Evolutionary conservation across 1,139 yeast species (phyloP), one percentile per base, ranked within the genome.

Genomic region (Saccharomycopsis hybrid): DNA sequence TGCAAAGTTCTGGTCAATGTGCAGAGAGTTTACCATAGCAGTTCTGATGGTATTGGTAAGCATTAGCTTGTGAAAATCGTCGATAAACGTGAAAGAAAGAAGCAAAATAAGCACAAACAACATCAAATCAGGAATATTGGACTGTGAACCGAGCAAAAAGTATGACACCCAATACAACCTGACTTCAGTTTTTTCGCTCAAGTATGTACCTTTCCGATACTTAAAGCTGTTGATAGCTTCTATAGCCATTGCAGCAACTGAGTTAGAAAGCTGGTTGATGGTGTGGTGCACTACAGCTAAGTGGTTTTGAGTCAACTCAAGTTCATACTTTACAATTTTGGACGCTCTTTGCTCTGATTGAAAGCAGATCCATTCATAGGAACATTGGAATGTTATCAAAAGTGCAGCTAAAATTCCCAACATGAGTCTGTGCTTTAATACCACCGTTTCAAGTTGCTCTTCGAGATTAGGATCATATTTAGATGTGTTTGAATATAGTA

Each of bases 201-300:
- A 25, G 30, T 44, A 44, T 24, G n/a, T 44, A 3, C 18, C 11
- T 27, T 27, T 44, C n/a, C 5, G 4, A 36, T 35, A 44, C 27
- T 36, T 28, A 18, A 33, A 13, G 9, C 24, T 18, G 13, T 33
- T 13, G 42, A 18, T 4, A 9, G 25, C 8, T 5, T 7, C 9
- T 9, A 44, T 36, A 9, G 35, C 3, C 8, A 8, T 8, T 27
- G 38, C 43, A 18, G 47, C 40, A 13, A 44, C 27, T 4, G 5
- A 9, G 24, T 32, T 33, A n/a, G 43, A 18, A 9, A 44, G 3
- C 4, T 27, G 31, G 25, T 44, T 36, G 8, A 36, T 11, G 18
- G 31, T 24, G 25, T 44, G 47, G 40, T 44, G 47, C 24, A 27
- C 30, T 8, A 44, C 30, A 5, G 47, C 47, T 8, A 44, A 18